Evolutionary conservation across 2,329 filamentous ascomycete genomes (phyloP).

Genomic region (Neofusicoccum ribis): DNA sequence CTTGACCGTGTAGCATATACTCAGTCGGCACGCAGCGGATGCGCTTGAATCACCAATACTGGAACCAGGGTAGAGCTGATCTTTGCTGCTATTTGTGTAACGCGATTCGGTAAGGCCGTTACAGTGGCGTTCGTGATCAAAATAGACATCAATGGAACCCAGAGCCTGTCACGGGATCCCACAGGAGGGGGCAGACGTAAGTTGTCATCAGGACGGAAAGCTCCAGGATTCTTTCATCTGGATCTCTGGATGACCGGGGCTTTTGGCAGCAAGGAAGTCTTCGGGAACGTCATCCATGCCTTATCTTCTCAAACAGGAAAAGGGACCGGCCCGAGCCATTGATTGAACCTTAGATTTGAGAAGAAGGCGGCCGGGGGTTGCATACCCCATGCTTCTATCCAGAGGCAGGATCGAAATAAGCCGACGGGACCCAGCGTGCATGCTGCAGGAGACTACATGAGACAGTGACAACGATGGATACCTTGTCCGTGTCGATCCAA

Average conservation of each 20-base stretch:
- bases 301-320: not conserved
- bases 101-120: constrained; percentile 9
- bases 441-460: constrained; percentile 6
- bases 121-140: not conserved
- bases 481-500: not conserved
- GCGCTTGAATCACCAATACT: not conserved
- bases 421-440: constrained; percentile 2
- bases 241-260: not conserved
- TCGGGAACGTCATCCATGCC: constrained; percentile 9
- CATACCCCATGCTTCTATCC: not conserved
- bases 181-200: not conserved
- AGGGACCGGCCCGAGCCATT: constrained; percentile 16
- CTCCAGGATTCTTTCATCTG: not conserved
- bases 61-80: not conserved
- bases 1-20: not conserved
- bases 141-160: not conserved
- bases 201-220: not conserved
- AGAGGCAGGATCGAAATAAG: not conserved
- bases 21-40: not conserved
- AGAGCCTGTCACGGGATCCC: not conserved
- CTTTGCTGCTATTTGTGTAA: not conserved
- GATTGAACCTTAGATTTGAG: not conserved
- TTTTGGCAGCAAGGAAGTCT: not conserved
- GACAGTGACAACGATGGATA: not conserved
- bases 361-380: not conserved